A percentile compares a stretch with the other conserved stretches of the same genome.
These are phyloP conservation scores for Kwoniella mangroviensis DNA, from an alignment of 768 basidiomycete species.

Conservation along the genomic window DNA sequence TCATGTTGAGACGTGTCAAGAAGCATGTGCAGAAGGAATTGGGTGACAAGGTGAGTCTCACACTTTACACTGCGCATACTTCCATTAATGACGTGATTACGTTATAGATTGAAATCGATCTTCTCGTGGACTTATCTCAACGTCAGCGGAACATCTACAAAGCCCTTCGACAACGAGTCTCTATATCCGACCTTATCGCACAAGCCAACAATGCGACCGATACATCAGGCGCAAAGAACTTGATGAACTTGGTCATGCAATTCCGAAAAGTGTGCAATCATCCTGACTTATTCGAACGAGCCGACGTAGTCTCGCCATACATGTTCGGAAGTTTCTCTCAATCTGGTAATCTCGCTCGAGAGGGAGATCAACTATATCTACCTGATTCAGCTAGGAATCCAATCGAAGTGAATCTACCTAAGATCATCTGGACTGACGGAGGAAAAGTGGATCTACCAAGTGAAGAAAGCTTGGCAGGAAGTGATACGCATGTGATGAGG, in stretches of 20 bases:
- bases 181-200: slow-evolving; percentile 88
- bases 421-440: slow-evolving; percentile 75
- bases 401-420: slow-evolving; percentile 77
- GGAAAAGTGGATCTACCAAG: slow-evolving; percentile 71
- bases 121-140: slow-evolving; percentile 91
- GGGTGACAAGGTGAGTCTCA: slow-evolving; percentile 81
- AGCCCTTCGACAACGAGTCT: slow-evolving; percentile 87
- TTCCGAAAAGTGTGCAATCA: slow-evolving; percentile 99
- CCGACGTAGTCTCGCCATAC: slow-evolving; percentile 91
- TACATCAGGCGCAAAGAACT: slow-evolving; percentile 84
- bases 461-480: slow-evolving; percentile 63
- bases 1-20: slow-evolving; percentile 97
- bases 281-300: slow-evolving; percentile 95
- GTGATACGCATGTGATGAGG: slow-evolving; percentile 65
- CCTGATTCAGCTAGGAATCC: slow-evolving; percentile 88
- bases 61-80: not conserved
- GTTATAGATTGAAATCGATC: slow-evolving; percentile 87
- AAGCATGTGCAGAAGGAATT: slow-evolving; percentile 99
- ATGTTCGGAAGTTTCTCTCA: slow-evolving; percentile 82
- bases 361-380: slow-evolving; percentile 79
- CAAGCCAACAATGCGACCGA: slow-evolving; percentile 85
- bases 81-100: not conserved
- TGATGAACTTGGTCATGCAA: slow-evolving; percentile 99
- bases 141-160: slow-evolving; percentile 89
- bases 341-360: slow-evolving; percentile 79